These are phyloP conservation scores for Penicillium egyptiacum DNA, from an alignment of 495 filamentous ascomycete species.

Conservation along the genomic window DNA sequence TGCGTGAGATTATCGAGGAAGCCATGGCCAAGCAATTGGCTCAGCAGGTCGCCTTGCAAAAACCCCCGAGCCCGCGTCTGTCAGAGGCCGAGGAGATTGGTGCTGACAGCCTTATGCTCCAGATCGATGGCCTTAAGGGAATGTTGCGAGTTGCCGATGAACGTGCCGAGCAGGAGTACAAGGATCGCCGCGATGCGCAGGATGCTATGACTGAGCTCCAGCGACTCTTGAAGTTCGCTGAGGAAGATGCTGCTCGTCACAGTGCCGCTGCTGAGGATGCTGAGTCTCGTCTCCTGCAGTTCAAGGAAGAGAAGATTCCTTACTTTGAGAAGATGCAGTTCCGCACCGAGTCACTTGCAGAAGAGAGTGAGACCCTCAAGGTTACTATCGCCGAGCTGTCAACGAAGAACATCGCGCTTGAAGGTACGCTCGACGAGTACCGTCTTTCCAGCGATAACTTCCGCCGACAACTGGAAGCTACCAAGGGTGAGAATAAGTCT, in stretches of 20 bases:
- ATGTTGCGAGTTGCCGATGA: constrained; percentile 53
- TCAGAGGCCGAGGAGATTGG: constrained; percentile 49
- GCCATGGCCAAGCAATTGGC: constrained; percentile 41
- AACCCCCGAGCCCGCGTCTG: constrained; percentile 24
- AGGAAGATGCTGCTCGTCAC: constrained; percentile 69
- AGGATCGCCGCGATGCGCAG: constrained; percentile 64
- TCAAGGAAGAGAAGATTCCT: constrained; percentile 54
- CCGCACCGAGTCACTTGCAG: constrained; percentile 61
- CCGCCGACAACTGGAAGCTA: constrained; percentile 54
- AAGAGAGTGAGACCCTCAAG: constrained; percentile 62
- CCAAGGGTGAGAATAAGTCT: constrained; percentile 56
- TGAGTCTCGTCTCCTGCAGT: constrained; percentile 52
- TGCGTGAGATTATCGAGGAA: constrained; percentile 51
- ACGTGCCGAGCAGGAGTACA: constrained; percentile 60
- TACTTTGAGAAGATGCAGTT: constrained; percentile 53
- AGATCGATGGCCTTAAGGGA: constrained; percentile 53
- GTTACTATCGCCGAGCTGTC: constrained; percentile 63
- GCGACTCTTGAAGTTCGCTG: constrained; percentile 67
- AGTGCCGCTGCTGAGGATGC: constrained; percentile 68
- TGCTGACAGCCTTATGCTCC: constrained; percentile 53
- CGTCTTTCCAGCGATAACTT: constrained; percentile 56
- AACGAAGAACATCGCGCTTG: constrained; percentile 56
- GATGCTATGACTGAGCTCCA: constrained; percentile 71
- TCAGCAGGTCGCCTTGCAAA: constrained; percentile 18
- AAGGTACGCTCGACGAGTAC: constrained; percentile 62